Base-by-base conservation (phyloP, 2,329 filamentous ascomycete genomes). In the Podosphaera fusca region DNA sequence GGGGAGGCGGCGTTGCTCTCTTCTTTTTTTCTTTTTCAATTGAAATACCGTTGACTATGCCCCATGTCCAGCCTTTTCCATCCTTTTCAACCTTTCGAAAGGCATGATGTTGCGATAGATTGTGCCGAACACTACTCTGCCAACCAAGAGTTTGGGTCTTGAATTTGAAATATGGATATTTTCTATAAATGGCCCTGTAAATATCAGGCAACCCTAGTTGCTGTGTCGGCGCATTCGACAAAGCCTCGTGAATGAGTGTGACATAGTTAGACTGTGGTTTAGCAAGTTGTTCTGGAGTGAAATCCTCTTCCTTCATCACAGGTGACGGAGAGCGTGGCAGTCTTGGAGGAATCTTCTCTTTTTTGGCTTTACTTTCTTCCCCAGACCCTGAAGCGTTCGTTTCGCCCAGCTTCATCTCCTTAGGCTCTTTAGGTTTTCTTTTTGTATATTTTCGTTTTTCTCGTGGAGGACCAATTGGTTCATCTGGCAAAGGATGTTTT, bases 231-330 rank as follows among this genome's bases (percentile, higher is more conserved):
- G 75, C 73, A 8, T 73, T 71, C 0, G 70, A 70, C 14, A 81
- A 73, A 12, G 76, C 75, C 59, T 80, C 76, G 60, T 77, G 74
- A 55, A 80, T 76, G 47, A 80, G 71, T 14, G 74, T 71, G 9
- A 79, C 74, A 63, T 80, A 80, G 46, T 78, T 79, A n/a, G 71
- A 69, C 0, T 69, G 68, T 1, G 77, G 77, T 68, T 86, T 85
- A 58, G 80, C 78, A 55, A 88, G 72, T 69, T 88, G 82, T 64
- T 88, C 85, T 40, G 82, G 79, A 1, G 83, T 86, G 66, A 83
- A 74, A 63, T 84, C 65, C 31, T 62, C 63, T 58, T 74, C 71
- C n/a, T 73, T 72, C 66, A 75, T 75, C 57, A 72, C 70, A 0
- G 77, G 77, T 0, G 76, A 76, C 21, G 75, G 76, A 4, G 75